Conservation (phyloP, 192 early-diverging fungal species). For the Chytriomyces confervae region DNA sequence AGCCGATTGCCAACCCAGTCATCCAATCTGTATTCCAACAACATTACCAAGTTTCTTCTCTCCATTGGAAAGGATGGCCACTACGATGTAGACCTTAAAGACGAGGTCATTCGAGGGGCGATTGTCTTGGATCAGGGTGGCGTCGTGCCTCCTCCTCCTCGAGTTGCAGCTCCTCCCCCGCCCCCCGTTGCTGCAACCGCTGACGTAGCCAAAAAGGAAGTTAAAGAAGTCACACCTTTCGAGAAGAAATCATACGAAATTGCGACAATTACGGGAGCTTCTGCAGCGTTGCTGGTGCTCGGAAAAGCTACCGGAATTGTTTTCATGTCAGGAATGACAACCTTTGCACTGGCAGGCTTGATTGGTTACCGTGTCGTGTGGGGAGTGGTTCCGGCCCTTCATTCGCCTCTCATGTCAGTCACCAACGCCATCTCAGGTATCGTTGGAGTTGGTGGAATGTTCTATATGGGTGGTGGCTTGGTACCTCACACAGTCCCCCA, state of each 20-base stretch:
- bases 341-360: slow-evolving; percentile 38
- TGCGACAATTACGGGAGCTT: slow-evolving; percentile 22
- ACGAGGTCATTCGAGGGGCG: slow-evolving; percentile 44
- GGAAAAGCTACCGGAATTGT: slow-evolving; percentile 34
- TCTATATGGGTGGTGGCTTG: slow-evolving; percentile 44
- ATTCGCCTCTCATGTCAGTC: slow-evolving; percentile 48
- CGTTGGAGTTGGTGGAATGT: slow-evolving; percentile 50
- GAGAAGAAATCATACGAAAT: slow-evolving; percentile 37
- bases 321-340: slow-evolving; percentile 41
- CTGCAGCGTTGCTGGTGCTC: slow-evolving; percentile 21
- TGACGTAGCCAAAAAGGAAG: not conserved
- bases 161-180: slow-evolving; percentile 28
- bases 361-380: slow-evolving; percentile 51
- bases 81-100: slow-evolving; percentile 34
- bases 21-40: slow-evolving; percentile 50
- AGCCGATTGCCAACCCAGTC: slow-evolving; percentile 45
- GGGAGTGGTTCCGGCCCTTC: slow-evolving; percentile 46
- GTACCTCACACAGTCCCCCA: slow-evolving; percentile 40
- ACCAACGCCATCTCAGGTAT: slow-evolving; percentile 51
- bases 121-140: slow-evolving; percentile 38
- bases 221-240: slow-evolving; percentile 40
- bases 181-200: slow-evolving; percentile 12
- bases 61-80: slow-evolving; percentile 33
- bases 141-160: slow-evolving; percentile 20
- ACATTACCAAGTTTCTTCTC: slow-evolving; percentile 47